Percentiles rank a stretch among this genome's conserved stretches.
Evolutionary conservation across 192 early-diverging fungal species (phyloP).

Genomic region (Umbelopsis ramanniana): DNA sequence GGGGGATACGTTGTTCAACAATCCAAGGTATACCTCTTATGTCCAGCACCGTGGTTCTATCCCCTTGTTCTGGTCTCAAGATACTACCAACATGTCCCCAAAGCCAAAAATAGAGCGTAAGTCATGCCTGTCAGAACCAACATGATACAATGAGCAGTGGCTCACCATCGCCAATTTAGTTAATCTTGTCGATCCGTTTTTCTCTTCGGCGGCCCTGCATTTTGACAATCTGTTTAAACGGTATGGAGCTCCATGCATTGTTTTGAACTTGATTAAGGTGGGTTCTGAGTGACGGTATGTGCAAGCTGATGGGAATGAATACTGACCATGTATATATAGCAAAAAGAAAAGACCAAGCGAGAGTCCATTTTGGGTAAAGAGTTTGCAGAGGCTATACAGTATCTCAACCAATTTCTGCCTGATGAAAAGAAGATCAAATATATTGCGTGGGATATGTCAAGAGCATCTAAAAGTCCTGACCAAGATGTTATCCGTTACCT

Average conservation of each 20-base stretch:
- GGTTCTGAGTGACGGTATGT: neutral
- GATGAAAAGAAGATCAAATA: constrained; percentile 81
- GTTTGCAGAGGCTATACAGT: constrained; percentile 78
- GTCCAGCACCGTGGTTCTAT: constrained; percentile 98
- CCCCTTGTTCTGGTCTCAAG: constrained; percentile 95
- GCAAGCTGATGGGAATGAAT: neutral
- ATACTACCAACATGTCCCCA: constrained; percentile 87
- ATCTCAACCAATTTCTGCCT: constrained; percentile 91
- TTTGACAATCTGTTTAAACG: constrained; percentile 91
- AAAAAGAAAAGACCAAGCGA: constrained; percentile 87
- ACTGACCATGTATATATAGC: constrained; percentile 33
- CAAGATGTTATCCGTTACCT: constrained; percentile 90
- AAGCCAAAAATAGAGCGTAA: constrained; percentile 85
- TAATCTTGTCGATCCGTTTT: constrained; percentile 91
- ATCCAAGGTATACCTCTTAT: constrained; percentile 88
- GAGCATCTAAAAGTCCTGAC: constrained; percentile 87
- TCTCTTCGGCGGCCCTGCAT: constrained; percentile 87
- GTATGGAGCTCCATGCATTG: constrained; percentile 91
- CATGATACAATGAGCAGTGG: no score
- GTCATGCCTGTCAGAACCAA: neutral
- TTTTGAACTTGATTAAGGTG: constrained; percentile 94
- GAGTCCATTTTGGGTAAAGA: constrained; percentile 88
- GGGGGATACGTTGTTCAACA: constrained; percentile 56
- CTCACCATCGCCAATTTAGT: constrained; percentile 43
- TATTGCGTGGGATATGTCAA: constrained; percentile 98